Evolutionary conservation across 2,329 filamentous ascomycete genomes (phyloP), one percentile per base, ranked within the genome.

Genomic region (Penicillium hesseltinei): DNA sequence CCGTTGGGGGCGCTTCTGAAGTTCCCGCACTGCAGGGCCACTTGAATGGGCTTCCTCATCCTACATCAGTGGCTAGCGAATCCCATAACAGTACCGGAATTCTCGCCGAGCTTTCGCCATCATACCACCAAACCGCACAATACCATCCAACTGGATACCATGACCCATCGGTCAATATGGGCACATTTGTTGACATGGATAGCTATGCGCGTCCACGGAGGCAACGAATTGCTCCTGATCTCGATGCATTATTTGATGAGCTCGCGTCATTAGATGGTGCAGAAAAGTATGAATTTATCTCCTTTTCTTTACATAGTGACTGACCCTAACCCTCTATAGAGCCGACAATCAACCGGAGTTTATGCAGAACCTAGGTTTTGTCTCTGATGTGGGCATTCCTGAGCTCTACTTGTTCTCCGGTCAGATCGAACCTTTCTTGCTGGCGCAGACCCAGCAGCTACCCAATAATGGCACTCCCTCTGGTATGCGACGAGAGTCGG

Each of bases 181-280:
- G 63, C 9, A 51, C 68, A 0, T 68, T 73, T 29, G 66, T 70
- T 36, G 67, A 73, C 17, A 68, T 73, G 29, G 69, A 72, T 29
- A 62, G 65, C 23, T 71, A 71, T 31, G 67, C 65, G 11, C 54
- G 62, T 23, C 57, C 67, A n/a, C 64, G 62, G 25, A 67, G 66
- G 43, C 69, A 66, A 25, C 63, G 69, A 31, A 74, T 75, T 46
- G 71, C 72, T 7, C 72, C 72, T 2, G 72, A 75, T 50, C 63
- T 75, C 10, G 81, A 83, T 60, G 80, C 79, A 17, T 77, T 84
- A 51, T 84, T 85, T 58, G 83, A 85, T 51, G 82, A 85, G 61
- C 70, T 86, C 38, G 82, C 82, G 3, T 81, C 82, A 9, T 72
- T 85, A 33, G 83, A 85, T 63, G 81, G 78, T 3, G 78, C 77